phyloP scores from a whole-genome alignment of 352 stramenopile genomes.

The Globisporangium camurandrum region DNA sequence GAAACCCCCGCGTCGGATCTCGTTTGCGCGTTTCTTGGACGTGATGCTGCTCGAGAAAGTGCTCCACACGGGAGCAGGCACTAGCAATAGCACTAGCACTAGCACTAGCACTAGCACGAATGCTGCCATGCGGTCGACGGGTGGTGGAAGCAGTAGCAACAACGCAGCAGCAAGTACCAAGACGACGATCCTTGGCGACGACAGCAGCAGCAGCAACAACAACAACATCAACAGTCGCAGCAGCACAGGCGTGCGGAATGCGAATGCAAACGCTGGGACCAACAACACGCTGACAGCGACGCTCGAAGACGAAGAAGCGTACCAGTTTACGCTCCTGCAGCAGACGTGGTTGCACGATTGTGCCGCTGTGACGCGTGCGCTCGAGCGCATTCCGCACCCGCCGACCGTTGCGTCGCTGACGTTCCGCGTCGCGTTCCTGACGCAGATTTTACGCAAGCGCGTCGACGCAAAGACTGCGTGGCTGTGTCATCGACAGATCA shows the following conservation, averaged over 20 bases:
- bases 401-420: conserved; percentile 45
- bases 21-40: conserved; percentile 51
- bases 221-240: too few species aligned
- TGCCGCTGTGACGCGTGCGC: conserved; percentile 34
- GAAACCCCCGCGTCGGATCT: conserved; percentile 48
- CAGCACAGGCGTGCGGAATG: too few species aligned
- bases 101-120: too few species aligned
- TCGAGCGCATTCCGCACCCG: conserved; percentile 50
- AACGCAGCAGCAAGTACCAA: conserved; percentile 6
- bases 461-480: conserved; percentile 76
- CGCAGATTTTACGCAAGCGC: conserved; percentile 47
- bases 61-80: conserved; percentile 21
- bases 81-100: not conserved
- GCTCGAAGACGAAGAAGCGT: conserved; percentile 53
- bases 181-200: conserved; percentile 6
- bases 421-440: conserved; percentile 60
- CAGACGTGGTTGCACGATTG: conserved; percentile 62
- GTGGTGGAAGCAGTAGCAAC: not conserved
- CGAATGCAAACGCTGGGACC: not conserved
- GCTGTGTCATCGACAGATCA: conserved; percentile 73
- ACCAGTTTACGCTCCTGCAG: conserved; percentile 64
- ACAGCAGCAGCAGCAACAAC: conserved; percentile 4
- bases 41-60: conserved; percentile 48
- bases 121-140: not conserved
- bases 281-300: conserved; percentile 2